Evolutionary conservation across 192 early-diverging fungal species (phyloP), one percentile per base, ranked within the genome.

Genomic region (Umbelopsis sp.): DNA sequence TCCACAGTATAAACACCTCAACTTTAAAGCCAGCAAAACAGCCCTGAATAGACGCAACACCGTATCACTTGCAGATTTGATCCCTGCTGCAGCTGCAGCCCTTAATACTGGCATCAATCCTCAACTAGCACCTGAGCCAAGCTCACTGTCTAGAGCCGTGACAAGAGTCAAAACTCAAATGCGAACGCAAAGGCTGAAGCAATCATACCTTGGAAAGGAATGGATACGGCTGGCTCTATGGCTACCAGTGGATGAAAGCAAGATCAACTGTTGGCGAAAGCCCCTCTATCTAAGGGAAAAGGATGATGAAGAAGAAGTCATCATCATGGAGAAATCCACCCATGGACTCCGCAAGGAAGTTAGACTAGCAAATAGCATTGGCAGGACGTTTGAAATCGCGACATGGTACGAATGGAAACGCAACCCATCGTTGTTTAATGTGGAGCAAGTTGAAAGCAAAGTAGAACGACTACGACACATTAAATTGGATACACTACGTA

Each of bases 321-420:
- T 26, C 17, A 62, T 62, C 29, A 26, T 62, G 56, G 26, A 62
- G 26, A 62, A 62, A 14, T 62, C 56, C 3, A 62, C 14, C 16
- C 56, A 62, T 62, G 56, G 56, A 11, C 31, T 34, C 31, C 26
- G 26, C 29, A 62, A 62, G 14, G 29, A 62, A 34, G 56, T 62
- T 2, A 32, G 31, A 20, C 16, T 62, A 1, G 56, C 56, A 2
- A 62, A 62, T 62, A 26, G 56, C 12, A 56, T 59, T 26, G 71
- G 65, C 12, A 56, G 79, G 11, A 80, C 79, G 16, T 68, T 59
- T 14, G 74, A 70, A 43, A 80, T 80, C 20, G 74, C 71, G 11
- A 51, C 66, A 32, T 80, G 74, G 74, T 76, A 76, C 56, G 79
- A 76, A 45, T 77, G 74, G 71, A 75, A 73, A 41, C 47, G 66